phyloP scores from a whole-genome alignment of 2,329 filamentous ascomycete species.

The Epichloe coenophiala region DNA sequence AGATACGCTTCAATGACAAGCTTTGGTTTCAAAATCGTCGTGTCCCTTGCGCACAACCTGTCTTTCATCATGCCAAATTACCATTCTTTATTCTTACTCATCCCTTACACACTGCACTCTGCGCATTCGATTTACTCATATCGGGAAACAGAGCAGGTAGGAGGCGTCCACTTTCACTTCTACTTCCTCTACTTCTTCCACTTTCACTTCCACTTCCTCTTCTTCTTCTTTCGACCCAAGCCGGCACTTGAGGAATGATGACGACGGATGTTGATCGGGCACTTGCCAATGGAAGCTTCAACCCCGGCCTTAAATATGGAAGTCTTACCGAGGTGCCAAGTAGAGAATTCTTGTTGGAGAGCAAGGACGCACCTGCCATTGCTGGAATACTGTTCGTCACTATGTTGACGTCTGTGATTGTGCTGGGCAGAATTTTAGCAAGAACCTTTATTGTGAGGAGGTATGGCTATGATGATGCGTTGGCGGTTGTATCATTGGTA shows the following conservation, averaged over 20 bases:
- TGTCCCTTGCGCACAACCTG: neutral
- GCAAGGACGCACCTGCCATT: slow-evolving; percentile 23
- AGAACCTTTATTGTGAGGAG: slow-evolving; percentile 22
- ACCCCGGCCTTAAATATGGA: slow-evolving; percentile 11
- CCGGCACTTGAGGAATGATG: neutral
- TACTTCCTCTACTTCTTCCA: too few species aligned
- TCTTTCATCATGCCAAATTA: neutral
- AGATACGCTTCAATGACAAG: too few species aligned
- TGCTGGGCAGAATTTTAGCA: slow-evolving; percentile 21
- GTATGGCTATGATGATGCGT: slow-evolving; percentile 24
- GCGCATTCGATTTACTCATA: too few species aligned
- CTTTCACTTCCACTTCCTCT: too few species aligned
- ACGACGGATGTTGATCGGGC: slow-evolving; percentile 19
- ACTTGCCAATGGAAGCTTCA: slow-evolving; percentile 10
- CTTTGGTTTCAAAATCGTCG: too few species aligned
- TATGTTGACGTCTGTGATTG: slow-evolving; percentile 19
- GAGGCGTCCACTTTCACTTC: too few species aligned
- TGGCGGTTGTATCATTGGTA: slow-evolving; percentile 23
- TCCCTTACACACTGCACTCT: too few species aligned
- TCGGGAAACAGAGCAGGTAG: too few species aligned
- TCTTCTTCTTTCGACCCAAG: too few species aligned
- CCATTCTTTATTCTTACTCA: neutral
- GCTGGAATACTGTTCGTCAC: slow-evolving; percentile 25
- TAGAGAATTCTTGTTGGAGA: slow-evolving; percentile 21
- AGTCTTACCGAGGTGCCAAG: slow-evolving; percentile 21